Evolutionary conservation across 495 filamentous ascomycete species (phyloP).

Genomic region (Neurospora sublineolata): DNA sequence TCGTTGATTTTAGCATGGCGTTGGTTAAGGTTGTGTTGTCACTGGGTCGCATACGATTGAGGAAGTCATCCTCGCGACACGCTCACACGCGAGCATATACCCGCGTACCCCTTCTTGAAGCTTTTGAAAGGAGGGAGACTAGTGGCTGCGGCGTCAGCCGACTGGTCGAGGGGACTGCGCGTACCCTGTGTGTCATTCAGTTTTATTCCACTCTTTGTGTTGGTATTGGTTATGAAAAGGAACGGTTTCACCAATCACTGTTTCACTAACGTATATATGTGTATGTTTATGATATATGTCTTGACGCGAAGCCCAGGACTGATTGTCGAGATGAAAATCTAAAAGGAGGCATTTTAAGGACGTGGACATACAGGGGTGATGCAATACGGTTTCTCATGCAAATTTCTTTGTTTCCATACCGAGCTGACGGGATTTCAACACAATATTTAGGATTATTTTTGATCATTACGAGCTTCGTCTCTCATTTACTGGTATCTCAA

Average conservation of each 20-base stretch:
- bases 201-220: not conserved
- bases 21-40: not conserved
- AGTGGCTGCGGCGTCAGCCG: not conserved
- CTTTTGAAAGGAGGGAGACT: not conserved
- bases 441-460: not conserved
- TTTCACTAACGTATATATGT: not conserved
- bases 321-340: not conserved
- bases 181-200: not conserved
- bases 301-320: not conserved
- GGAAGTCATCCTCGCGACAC: not conserved
- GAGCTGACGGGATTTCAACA: not conserved
- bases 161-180: not conserved
- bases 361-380: not conserved
- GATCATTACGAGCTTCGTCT: not conserved
- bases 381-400: not conserved
- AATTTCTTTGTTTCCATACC: not conserved
- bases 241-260: not conserved
- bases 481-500: not conserved
- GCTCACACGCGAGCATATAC: not conserved
- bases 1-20: constrained; percentile 2
- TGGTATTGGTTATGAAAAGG: not conserved
- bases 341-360: not conserved
- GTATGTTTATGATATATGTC: not conserved
- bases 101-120: not conserved
- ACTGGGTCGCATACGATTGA: not conserved